Evolutionary conservation across 495 filamentous ascomycete genomes (phyloP), one percentile per base, ranked within the genome.

Genomic region (Oleoguttula mirabilis): DNA sequence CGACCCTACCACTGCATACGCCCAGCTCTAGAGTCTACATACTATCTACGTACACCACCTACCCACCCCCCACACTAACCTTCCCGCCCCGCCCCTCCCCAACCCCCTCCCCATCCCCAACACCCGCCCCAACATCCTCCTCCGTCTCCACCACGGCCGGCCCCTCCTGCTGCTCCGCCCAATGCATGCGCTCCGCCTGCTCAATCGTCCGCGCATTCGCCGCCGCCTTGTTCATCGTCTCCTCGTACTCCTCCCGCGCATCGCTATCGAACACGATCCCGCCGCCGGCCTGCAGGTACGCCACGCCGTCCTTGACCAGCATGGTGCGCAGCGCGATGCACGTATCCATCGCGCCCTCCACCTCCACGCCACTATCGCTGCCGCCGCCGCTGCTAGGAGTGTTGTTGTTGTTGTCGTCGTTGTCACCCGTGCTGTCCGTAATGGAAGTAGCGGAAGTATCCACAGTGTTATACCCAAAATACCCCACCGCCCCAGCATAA

Each of bases 301-400:
- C 88, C 28, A 88, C 68, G 0, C 80, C 82, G 42, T 92, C 81
- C 66, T 96, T 96, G 33, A 90, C 70, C 57, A 94, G 52, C 90
- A 98, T 98, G 7, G 90, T 98, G 28, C 90, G 73, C 44, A 98
- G 67, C n/a, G 90, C 90, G 63, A 98, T 98, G 60, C 88, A 95
- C 2, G 88, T 95, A 59, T 98, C 90, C 90, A 98, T 96, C 10
- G 84, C 85, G 7, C 92, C 90, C 41, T 87, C 77, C 21, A 56
- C 41, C 39, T 50, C 55, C 28, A 17, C 48, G 1, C 47, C 37
- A 55, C 53, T 52, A 60, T 60, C 49, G 21, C 27, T 14, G 12
- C 15, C 32, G 15, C 7, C 6, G n/a, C 25, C 25, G 25, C 7
- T 28, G 25, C 7, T 7, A 7, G 25, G n/a, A n/a, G 7, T 7